Percentiles rank a stretch among this genome's conserved stretches.
These are phyloP conservation scores for Rhodosporidiobolus odoratus DNA, from an alignment of 768 basidiomycete species.

Conservation along the genomic window DNA sequence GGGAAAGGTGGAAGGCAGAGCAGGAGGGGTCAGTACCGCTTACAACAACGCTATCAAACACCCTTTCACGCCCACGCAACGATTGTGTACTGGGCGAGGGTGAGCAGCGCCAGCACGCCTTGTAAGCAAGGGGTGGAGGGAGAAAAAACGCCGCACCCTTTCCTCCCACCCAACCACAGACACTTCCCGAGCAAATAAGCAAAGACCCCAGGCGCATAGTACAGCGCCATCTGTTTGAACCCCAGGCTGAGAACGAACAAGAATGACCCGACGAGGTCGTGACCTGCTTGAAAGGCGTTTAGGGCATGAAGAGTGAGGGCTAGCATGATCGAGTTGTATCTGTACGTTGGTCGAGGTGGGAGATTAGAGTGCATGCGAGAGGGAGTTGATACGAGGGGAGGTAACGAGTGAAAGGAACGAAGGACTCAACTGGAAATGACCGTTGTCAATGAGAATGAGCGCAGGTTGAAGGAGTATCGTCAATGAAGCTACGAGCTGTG, in stretches of 20 bases:
- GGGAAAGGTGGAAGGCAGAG: too few relatives aligned
- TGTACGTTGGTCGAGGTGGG: constrained; percentile 1
- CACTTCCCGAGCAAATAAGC: constrained; percentile 86
- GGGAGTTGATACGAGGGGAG: not conserved
- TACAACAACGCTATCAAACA: too few relatives aligned
- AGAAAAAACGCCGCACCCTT: constrained; percentile 57
- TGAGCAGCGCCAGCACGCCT: not conserved
- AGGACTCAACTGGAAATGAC: constrained; percentile 68
- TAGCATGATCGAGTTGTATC: constrained; percentile 87
- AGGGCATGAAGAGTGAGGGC: constrained; percentile 57
- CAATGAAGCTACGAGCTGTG: constrained; percentile 53
- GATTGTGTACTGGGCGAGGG: too few relatives aligned
- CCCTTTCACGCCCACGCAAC: too few relatives aligned
- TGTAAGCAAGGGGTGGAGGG: not conserved
- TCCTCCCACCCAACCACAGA: constrained; percentile 62
- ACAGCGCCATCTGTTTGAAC: constrained; percentile 95
- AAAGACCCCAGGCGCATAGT: constrained; percentile 86
- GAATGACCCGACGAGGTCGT: constrained; percentile 69
- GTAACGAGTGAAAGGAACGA: not conserved
- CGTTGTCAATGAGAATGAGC: constrained; percentile 76
- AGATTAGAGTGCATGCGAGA: not conserved
- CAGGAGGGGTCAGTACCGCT: too few relatives aligned
- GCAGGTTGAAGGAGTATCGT: constrained; percentile 76
- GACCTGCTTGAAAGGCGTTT: constrained; percentile 62
- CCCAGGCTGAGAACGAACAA: constrained; percentile 77